Evolutionary conservation across 805 yeast species (phyloP).

Genomic region (Tanozyma kutaoensis): DNA sequence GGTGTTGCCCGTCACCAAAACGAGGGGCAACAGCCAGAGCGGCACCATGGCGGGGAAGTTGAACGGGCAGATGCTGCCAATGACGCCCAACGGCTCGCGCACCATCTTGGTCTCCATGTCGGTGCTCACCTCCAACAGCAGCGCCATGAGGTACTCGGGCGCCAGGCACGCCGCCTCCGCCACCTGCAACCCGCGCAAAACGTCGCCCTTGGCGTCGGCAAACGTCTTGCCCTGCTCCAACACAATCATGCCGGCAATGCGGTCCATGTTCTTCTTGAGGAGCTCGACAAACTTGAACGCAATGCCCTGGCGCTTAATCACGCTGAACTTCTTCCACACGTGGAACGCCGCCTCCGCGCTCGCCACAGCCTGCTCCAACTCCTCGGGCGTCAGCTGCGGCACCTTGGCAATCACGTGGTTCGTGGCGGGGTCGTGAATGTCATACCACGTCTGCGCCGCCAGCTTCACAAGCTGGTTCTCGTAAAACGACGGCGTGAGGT

Average conservation of each 20-base stretch:
- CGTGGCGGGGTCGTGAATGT: conserved; percentile 68
- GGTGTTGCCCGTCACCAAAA: conserved; percentile 62
- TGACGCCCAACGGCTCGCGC: conserved; percentile 63
- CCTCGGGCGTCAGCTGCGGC: conserved; percentile 44
- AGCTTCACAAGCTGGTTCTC: conserved; percentile 39
- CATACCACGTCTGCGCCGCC: conserved; percentile 34
- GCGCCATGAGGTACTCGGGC: conserved; percentile 52
- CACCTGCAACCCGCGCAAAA: conserved; percentile 63
- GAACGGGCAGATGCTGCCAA: conserved; percentile 69
- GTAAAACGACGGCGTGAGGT: conserved; percentile 36
- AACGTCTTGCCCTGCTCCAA: conserved; percentile 44
- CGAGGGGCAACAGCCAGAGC: conserved; percentile 49
- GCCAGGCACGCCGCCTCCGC: conserved; percentile 64
- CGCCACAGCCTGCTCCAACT: conserved; percentile 50
- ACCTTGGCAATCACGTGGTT: conserved; percentile 51
- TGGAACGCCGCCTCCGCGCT: conserved; percentile 53
- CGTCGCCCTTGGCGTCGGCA: conserved; percentile 63
- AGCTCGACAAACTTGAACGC: conserved; percentile 57
- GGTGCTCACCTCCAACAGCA: conserved; percentile 49
- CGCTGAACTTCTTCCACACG: conserved; percentile 37
- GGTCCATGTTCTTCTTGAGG: conserved; percentile 52
- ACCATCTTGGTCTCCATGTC: conserved; percentile 68
- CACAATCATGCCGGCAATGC: conserved; percentile 44
- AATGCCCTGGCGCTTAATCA: conserved; percentile 60
- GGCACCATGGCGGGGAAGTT: conserved; percentile 75